Base-by-base conservation (phyloP, 208 protist species). In the Crithidia brevicula region DNA sequence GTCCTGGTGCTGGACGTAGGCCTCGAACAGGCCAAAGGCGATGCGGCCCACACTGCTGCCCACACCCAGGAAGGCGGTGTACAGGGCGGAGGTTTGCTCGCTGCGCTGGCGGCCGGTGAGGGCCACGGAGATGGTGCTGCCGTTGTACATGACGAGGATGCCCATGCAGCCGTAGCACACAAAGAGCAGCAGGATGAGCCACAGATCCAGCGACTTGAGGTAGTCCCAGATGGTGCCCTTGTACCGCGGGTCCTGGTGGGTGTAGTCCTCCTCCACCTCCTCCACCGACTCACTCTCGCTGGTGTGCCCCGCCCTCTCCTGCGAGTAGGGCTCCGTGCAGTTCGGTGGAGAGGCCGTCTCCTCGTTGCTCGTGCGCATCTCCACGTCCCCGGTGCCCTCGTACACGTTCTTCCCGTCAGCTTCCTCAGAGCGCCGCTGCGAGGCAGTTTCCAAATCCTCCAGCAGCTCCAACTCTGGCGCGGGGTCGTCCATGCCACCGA, bases 11-110 rank as follows among this genome's bases (percentile, higher is more conserved):
- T 91, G 85, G 50, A 86, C 78, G 72, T 72, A 86, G 31, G 81
- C 85, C 70, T 91, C 85, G 49, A 80, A 91, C n/a, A 91, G 45
- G 20, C 85, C 85, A 50, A 91, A 74, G 7, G 40, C 71, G 18
- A 88, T 83, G 22, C 85, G 78, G 10, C 85, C 85, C 27, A 85
- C 31, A n/a, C 76, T 74, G 42, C 81, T 85, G 27, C 85, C 81
- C 18, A 91, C 78, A 6, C 85, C 85, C 22, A 91, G 75, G 53
- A 91, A 91, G 30, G 85, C 78, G 6, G 85, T 91, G 79, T 91
- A 91, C 4, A 91, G 57, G 9, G 85, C 78, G 8, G 81, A 82
- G 11, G 72, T 27, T 30, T 67, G 58, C 20, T 6, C 10, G 36
- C 58, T 81, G 52, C 85, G 85, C 42, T 67, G 7, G 0, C 79